Conservation (phyloP, 164 flowering plant genomes). For the Hamamelis virginiana region DNA sequence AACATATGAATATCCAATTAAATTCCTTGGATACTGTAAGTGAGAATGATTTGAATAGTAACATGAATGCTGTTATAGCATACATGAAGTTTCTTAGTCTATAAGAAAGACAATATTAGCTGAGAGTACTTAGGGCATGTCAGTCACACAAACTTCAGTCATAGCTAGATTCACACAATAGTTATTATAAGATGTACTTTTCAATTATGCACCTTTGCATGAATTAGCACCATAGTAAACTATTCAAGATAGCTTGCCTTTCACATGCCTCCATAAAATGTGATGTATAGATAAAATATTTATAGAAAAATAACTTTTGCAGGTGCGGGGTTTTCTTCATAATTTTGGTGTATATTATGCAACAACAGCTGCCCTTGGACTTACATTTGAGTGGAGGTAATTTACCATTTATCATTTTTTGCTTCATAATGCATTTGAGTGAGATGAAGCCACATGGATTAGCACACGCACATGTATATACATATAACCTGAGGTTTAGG, state of each 20-base stretch:
- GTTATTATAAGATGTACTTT: too few relatives aligned
- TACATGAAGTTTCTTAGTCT: too few relatives aligned
- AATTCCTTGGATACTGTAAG: too few relatives aligned
- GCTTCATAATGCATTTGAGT: not conserved
- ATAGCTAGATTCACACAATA: too few relatives aligned
- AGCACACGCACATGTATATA: not conserved
- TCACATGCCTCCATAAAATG: not conserved
- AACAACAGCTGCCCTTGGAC: slow-evolving; percentile 90
- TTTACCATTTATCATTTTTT: slow-evolving; percentile 5
- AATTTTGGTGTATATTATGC: slow-evolving; percentile 98
- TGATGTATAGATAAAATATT: not conserved
- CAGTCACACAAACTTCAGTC: too few relatives aligned
- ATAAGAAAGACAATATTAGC: too few relatives aligned
- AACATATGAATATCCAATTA: too few relatives aligned
- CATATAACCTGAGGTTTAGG: not conserved
- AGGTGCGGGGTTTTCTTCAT: slow-evolving; percentile 99
- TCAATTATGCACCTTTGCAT: too few relatives aligned
- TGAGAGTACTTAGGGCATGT: too few relatives aligned
- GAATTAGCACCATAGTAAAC: too few relatives aligned
- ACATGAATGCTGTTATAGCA: too few relatives aligned
- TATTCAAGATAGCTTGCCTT: not conserved
- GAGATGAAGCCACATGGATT: not conserved
- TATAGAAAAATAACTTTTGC: slow-evolving; percentile 20
- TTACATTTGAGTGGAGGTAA: slow-evolving; percentile 93
- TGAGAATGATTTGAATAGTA: too few relatives aligned